These are phyloP conservation scores for Eleusine coracana DNA, from an alignment of 176 grass and related monocot genomes.

Conservation along the genomic window DNA sequence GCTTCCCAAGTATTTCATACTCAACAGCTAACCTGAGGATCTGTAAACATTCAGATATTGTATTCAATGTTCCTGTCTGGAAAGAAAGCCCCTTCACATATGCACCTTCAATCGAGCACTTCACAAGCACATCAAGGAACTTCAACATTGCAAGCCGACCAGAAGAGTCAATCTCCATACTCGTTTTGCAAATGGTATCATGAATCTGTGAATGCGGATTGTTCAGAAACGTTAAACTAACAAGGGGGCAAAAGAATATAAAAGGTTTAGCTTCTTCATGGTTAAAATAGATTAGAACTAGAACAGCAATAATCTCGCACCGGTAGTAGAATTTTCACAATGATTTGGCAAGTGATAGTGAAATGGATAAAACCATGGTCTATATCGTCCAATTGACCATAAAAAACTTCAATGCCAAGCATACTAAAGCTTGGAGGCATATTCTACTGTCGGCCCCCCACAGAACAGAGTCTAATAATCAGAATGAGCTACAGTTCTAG, in stretches of 20 bases:
- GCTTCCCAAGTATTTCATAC: constrained; percentile 14
- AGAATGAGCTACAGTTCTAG: constrained; percentile 21
- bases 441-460: not conserved
- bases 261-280: not conserved
- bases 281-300: constrained; percentile 14
- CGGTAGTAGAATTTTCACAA: not conserved
- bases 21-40: constrained; percentile 79
- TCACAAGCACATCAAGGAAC: constrained; percentile 70
- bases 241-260: not conserved
- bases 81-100: constrained; percentile 33
- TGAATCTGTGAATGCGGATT: constrained; percentile 59
- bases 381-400: not conserved
- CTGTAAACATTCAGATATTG: constrained; percentile 56
- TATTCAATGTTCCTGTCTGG: constrained; percentile 46
- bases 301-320: not conserved
- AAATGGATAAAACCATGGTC: constrained; percentile 7
- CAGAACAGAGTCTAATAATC: not conserved
- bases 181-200: constrained; percentile 67
- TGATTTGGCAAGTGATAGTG: not conserved
- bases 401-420: not conserved
- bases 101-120: constrained; percentile 44
- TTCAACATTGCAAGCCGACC: constrained; percentile 61
- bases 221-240: constrained; percentile 9
- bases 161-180: constrained; percentile 62
- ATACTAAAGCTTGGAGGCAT: not conserved